These are phyloP conservation scores for Rhodotorula sp. DNA, from an alignment of 1,284 basidiomycete species.

Conservation along the genomic window DNA sequence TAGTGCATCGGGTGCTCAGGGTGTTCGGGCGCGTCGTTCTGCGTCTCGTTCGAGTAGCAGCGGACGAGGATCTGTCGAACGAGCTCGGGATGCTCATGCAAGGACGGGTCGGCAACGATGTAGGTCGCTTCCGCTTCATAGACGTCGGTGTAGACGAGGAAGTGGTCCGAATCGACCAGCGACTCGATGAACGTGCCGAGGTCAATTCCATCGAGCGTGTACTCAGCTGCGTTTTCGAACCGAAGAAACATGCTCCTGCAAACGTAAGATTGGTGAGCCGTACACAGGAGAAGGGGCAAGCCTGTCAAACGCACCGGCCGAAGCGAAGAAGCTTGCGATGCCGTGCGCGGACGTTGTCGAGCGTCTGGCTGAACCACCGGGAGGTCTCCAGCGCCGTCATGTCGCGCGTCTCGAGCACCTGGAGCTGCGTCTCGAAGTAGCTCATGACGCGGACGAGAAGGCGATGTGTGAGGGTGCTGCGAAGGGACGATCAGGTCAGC, in stretches of 20 bases:
- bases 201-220: conserved; percentile 74
- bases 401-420: conserved; percentile 56
- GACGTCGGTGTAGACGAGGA: conserved; percentile 86
- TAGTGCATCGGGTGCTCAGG: conserved; percentile 57
- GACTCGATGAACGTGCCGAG: conserved; percentile 76
- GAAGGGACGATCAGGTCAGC: not conserved
- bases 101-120: conserved; percentile 78
- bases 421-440: conserved; percentile 91
- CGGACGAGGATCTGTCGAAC: conserved; percentile 79
- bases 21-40: conserved; percentile 48
- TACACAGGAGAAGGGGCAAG: accelerated
- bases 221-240: conserved; percentile 95
- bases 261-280: not conserved
- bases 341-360: conserved; percentile 87
- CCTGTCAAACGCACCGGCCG: conserved; percentile 61
- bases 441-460: conserved; percentile 85
- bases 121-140: conserved; percentile 93
- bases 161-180: conserved; percentile 83
- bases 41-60: conserved; percentile 61
- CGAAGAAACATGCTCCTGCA: conserved; percentile 58
- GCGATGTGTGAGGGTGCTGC: conserved; percentile 77
- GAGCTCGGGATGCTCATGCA: conserved; percentile 76
- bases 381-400: conserved; percentile 81
- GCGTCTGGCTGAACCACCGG: conserved; percentile 86
- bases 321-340: conserved; percentile 94